Evolutionary conservation across 805 yeast species (phyloP).

Genomic region (Metschnikowia cerradonensis): DNA sequence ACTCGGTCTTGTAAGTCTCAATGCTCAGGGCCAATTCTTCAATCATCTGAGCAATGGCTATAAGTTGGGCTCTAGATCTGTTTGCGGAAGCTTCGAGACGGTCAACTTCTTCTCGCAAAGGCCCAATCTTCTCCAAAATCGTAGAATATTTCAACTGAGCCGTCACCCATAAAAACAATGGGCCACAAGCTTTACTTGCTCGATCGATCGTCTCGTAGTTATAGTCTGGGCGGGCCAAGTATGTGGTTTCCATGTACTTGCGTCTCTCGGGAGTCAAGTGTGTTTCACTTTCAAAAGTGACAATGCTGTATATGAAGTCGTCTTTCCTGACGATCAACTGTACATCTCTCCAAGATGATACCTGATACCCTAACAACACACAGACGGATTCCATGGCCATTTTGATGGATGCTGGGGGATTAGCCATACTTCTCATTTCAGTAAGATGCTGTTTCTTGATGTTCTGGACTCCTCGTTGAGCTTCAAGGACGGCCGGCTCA

Average conservation of each 20-base stretch:
- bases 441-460: constrained; percentile 90
- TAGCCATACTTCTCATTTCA: constrained; percentile 81
- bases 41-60: constrained; percentile 81
- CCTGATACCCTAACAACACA: constrained; percentile 67
- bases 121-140: constrained; percentile 68
- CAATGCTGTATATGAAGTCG: constrained; percentile 81
- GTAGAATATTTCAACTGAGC: constrained; percentile 82
- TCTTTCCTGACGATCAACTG: constrained; percentile 76
- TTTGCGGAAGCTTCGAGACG: constrained; percentile 55
- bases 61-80: constrained; percentile 62
- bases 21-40: constrained; percentile 67
- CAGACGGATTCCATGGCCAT: constrained; percentile 86
- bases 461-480: constrained; percentile 84
- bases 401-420: constrained; percentile 87
- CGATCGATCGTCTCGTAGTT: constrained; percentile 72
- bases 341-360: constrained; percentile 74
- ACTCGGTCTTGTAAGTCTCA: constrained; percentile 59
- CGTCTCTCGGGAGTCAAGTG: constrained; percentile 55
- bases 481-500: constrained; percentile 81
- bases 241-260: constrained; percentile 52
- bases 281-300: constrained; percentile 60
- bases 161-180: constrained; percentile 79
- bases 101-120: constrained; percentile 63
- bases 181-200: constrained; percentile 96
- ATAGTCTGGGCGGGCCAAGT: constrained; percentile 59